Conservation (phyloP, 2,329 filamentous ascomycete genomes). For the Penicillium corylophilum region DNA sequence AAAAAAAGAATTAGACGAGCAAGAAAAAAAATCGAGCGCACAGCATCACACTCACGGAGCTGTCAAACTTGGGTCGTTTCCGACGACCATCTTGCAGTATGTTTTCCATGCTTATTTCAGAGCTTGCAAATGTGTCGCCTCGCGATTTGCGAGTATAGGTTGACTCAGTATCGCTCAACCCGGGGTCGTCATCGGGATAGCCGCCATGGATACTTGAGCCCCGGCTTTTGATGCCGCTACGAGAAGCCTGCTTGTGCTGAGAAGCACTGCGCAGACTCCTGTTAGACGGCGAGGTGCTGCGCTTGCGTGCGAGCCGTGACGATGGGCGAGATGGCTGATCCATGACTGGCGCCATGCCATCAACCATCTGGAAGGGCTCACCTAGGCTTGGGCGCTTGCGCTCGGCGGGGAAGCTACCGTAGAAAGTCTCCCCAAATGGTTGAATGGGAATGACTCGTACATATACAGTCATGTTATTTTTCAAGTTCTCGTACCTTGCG, state of each 20-base stretch:
- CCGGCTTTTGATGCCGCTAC: constrained; percentile 66
- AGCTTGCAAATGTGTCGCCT: constrained; percentile 83
- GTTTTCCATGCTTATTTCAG: constrained; percentile 96
- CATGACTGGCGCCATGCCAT: constrained; percentile 49
- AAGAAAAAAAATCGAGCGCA: constrained; percentile 14
- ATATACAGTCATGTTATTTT: constrained; percentile 87
- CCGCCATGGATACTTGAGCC: constrained; percentile 58
- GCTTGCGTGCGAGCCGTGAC: constrained; percentile 70
- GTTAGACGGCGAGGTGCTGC: constrained; percentile 73
- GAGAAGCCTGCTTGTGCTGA: constrained; percentile 69
- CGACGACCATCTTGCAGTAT: constrained; percentile 95
- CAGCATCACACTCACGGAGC: constrained; percentile 71
- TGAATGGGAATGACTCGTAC: constrained; percentile 73
- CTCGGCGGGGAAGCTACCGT: constrained; percentile 50
- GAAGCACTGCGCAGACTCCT: constrained; percentile 76
- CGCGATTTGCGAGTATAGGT: constrained; percentile 74
- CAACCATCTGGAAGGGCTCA: constrained; percentile 64
- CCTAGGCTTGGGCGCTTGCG: constrained; percentile 60
- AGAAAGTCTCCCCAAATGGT: constrained; percentile 50
- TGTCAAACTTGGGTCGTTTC: constrained; percentile 92
- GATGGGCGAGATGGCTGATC: constrained; percentile 65
- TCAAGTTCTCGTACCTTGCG: constrained; percentile 93
- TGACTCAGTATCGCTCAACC: constrained; percentile 85
- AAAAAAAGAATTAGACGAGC: constrained; percentile 17
- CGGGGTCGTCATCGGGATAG: constrained; percentile 69